phyloP scores from a whole-genome alignment of 73 alveolate genomes.

The Symbiodinium natans region DNA sequence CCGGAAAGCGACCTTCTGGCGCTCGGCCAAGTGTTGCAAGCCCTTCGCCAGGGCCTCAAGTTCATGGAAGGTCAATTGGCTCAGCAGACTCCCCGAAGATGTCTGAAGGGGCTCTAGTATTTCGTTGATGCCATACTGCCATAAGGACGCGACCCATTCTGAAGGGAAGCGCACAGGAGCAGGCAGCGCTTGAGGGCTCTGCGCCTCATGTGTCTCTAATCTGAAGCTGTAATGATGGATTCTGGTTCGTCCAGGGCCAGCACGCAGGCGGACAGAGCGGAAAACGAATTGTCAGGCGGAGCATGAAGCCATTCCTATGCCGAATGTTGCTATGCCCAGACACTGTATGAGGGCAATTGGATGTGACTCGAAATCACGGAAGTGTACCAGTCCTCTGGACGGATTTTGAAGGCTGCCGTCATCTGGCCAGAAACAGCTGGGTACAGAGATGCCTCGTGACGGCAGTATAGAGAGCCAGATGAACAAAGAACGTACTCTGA shows the following conservation, averaged over 20 bases:
- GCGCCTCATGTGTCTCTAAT: not conserved
- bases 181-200: slow-evolving; percentile 29
- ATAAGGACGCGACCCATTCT: slow-evolving; percentile 36
- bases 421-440: slow-evolving; percentile 90
- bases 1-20: slow-evolving; percentile 30
- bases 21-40: slow-evolving; percentile 84
- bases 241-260: not conserved
- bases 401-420: slow-evolving; percentile 62
- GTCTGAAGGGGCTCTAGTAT: too few species aligned
- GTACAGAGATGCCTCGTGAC: slow-evolving; percentile 33
- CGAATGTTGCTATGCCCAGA: not conserved
- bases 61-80: too few species aligned
- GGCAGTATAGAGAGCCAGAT: not conserved
- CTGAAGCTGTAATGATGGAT: not conserved
- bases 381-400: slow-evolving; percentile 31
- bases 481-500: not conserved
- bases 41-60: slow-evolving; percentile 66
- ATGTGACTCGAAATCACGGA: not conserved
- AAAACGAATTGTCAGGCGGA: slow-evolving; percentile 42
- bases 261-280: slow-evolving; percentile 39
- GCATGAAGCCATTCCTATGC: slow-evolving; percentile 50
- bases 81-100: too few species aligned
- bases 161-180: slow-evolving; percentile 75
- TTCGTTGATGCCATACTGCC: too few species aligned
- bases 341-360: too few species aligned